Base-by-base conservation (phyloP, 768 basidiomycete species). In the Rickenella mellea region DNA sequence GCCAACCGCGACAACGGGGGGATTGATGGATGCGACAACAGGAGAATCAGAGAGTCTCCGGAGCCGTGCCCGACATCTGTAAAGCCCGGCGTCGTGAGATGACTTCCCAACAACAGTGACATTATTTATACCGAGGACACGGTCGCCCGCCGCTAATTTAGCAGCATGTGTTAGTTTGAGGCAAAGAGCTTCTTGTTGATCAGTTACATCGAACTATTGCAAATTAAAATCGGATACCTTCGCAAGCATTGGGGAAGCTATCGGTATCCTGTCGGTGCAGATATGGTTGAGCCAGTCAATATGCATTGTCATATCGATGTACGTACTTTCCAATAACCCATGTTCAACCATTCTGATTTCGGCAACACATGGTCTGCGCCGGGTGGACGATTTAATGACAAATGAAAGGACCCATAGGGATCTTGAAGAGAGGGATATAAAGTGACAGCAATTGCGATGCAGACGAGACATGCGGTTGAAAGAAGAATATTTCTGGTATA, bases 301-400 rank as follows among this genome's bases (percentile, higher is more conserved):
- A 17, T 22, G 31, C 33, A 37, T 28, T 15, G 11, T 9, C n/a
- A 20, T 25, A 14, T 22, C 29, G 36, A 29, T 22, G 27, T 12
- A 51, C 62, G 33, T 27, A 76, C 80, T 69, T 71, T 70, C 80
- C 79, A 82, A 46, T 66, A 78, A 3, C 80, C 80, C 74, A 81
- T 77, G 57, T 83, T 82, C 26, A 82, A 57, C 81, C 80, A 82
- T 57, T 83, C 78, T 1, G 79, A 80, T 14, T 45, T 47, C n/a
- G 73, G 74, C 1, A 47, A 48, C 15, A 44, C 39, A 14, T 53
- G 49, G 28, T 57, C 51, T 19, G 66, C 64, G 11, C 58, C 60
- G 17, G 70, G 60, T 20, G 61, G 42, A 44, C 55, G 58, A 53
- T 81, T 80, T 42, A 80, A 58, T 1, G 61, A 47, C 11, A 77